Evolutionary conservation across 306 rosid genomes (phyloP), one percentile per base, ranked within the genome.

Genomic region (Carpinus viminea): DNA sequence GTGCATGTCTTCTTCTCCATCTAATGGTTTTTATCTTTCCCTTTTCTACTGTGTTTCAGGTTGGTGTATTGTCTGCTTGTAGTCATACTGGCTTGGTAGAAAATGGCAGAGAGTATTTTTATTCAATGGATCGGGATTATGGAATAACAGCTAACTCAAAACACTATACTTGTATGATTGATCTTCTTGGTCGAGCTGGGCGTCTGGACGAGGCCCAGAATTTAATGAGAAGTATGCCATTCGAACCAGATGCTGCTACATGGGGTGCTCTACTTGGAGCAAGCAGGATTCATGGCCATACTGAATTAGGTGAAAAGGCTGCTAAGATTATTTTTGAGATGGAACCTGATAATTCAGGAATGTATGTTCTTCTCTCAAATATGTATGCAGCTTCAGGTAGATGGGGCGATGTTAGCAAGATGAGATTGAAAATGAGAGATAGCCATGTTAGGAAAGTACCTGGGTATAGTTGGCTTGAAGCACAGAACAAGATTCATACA

Each of bases 211-310:
- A 91, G 83, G 97, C 97, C 8, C 89, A 82, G 50, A 81, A 88
- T 69, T 83, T 93, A 64, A 91, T 93, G 90, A 81, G 72, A 82
- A 86, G 46, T 66, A 93, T 93, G 96, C 92, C 96, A 70, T 90
- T 89, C 38, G 79, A 88, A 80, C 96, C 96, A 54, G 91, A 82
- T 77, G 96, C 90, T 76, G 94, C 96, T 69, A 82, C 94, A 68
- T 93, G 98, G 98, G 98, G 94, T 75, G 91, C 97, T 81, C 80
- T 93, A 73, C 86, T 93, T 21, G 96, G 96, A 74, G 91, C 96
- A 70, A 87, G 98, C 87, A 85, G 96, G 74, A 91, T 87, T 87
- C 91, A 91, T 56, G 94, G 94, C 28, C 87, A 93, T 82, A 88
- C 91, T 36, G 85, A 88, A 79, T 74, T 91, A 83, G 94, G 92